Base-by-base conservation (phyloP, 2,329 filamentous ascomycete species). In the Tolypocladium album region DNA sequence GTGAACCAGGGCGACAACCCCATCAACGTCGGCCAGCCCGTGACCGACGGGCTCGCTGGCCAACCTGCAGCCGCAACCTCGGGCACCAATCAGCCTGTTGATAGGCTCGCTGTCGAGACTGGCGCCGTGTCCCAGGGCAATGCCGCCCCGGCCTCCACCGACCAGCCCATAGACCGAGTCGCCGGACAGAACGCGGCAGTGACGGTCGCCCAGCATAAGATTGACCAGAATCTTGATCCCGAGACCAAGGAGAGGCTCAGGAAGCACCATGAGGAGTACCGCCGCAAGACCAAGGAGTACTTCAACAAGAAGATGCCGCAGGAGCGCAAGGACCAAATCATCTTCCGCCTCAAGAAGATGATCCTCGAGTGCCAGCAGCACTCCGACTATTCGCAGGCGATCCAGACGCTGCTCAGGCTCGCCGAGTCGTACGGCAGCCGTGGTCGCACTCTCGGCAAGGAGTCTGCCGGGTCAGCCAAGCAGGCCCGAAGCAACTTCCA, bases 331-430 rank as follows among this genome's bases (percentile, higher is more conserved):
- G 92, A 97, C 9, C 92, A 96, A 79, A 88, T 87, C 60, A 87
- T 97, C 68, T 96, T 87, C 83, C 89, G 94, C 43, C 77, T 99
- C 66, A 99, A 85, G 86, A 97, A 97, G 85, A 96, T 97, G 89
- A 79, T 99, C 45, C 86, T 97, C 55, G 94, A 99, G 76, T 92
- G 96, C 68, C 94, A 99, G 77, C 90, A 93, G 60, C 94, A 97
- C 70, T 85, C 90, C 61, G 93, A 99, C 69, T 99, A 97, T 75
- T 87, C 92, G 67, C 83, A 89, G 73, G 94, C 94, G n/a, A 88
- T 99, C 64, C 85, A 92, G 68, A 95, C 93, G 3, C 79, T 99
- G 7, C 82, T 99, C 38, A 80, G 84, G 50, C 80, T 99, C 56
- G 92, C 91, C 8, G 92, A 96, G 76, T 84, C 87, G 66, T 99